Percentiles rank a stretch among this genome's conserved stretches.
Evolutionary conservation across 495 filamentous ascomycete species (phyloP).

Genomic region (Hypoxylon subgilvum): DNA sequence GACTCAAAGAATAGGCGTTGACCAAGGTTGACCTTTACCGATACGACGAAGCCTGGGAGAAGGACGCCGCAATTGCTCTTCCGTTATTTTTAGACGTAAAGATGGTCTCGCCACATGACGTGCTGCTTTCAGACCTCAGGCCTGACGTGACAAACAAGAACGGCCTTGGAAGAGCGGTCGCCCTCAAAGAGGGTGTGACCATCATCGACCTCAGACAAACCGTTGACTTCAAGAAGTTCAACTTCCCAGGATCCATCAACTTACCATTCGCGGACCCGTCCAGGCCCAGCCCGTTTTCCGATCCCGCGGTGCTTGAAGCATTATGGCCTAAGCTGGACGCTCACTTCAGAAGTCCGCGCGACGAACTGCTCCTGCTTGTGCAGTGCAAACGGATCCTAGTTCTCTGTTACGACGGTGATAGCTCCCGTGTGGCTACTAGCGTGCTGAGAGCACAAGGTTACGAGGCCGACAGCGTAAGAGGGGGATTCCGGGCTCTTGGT

Average conservation of each 20-base stretch:
- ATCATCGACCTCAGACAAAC: slow-evolving; percentile 53
- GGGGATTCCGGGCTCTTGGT: slow-evolving; percentile 43
- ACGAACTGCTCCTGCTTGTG: slow-evolving; percentile 37
- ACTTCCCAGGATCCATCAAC: slow-evolving; percentile 55
- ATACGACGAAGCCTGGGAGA: slow-evolving; percentile 62
- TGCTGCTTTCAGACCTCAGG: slow-evolving; percentile 13
- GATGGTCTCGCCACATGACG: slow-evolving; percentile 21
- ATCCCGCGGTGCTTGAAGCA: slow-evolving; percentile 50
- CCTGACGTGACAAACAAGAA: not conserved
- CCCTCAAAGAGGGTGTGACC: slow-evolving; percentile 16
- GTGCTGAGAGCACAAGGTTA: slow-evolving; percentile 58
- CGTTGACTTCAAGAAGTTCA: slow-evolving; percentile 50
- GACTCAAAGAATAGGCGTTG: slow-evolving; percentile 45
- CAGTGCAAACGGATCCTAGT: slow-evolving; percentile 50
- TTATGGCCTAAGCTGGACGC: slow-evolving; percentile 55
- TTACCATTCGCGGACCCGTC: slow-evolving; percentile 48
- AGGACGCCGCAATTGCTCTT: slow-evolving; percentile 47
- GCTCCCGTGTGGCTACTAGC: slow-evolving; percentile 59
- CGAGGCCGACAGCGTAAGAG: slow-evolving; percentile 57
- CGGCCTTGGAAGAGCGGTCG: slow-evolving; percentile 1
- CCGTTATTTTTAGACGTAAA: slow-evolving; percentile 46
- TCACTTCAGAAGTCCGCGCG: slow-evolving; percentile 21
- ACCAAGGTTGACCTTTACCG: slow-evolving; percentile 59
- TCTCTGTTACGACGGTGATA: slow-evolving; percentile 61
- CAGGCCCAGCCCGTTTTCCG: slow-evolving; percentile 50